A percentile compares a stretch with the other conserved stretches of the same genome.
phyloP scores from a whole-genome alignment of 2,329 filamentous ascomycete species.

The Hypoxylon sp. region DNA sequence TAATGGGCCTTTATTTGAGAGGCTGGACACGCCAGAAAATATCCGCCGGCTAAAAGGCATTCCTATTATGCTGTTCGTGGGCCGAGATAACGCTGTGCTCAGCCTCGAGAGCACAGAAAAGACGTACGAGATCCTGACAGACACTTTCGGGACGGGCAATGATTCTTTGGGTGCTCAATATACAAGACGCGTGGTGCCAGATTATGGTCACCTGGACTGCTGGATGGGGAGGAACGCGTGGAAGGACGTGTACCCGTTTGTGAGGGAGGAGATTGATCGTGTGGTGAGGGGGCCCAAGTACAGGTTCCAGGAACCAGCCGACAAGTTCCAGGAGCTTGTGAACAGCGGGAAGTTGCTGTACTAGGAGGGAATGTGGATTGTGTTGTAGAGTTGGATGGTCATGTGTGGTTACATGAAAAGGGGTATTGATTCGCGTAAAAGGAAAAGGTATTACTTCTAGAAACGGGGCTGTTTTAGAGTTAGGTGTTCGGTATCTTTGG shows the following conservation, averaged over 20 bases:
- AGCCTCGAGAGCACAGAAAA: conserved; percentile 67
- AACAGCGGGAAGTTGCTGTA: conserved; percentile 58
- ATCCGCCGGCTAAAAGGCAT: conserved; percentile 65
- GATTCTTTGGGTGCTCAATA: conserved; percentile 60
- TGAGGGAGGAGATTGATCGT: conserved; percentile 69
- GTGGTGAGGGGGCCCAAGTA: conserved; percentile 62
- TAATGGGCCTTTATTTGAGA: conserved; percentile 64
- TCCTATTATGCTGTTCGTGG: conserved; percentile 70
- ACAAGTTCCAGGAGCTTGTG: conserved; percentile 61
- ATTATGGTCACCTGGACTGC: conserved; percentile 73
- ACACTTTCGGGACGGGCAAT: conserved; percentile 62
- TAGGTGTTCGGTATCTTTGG: neutral
- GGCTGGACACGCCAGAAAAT: conserved; percentile 66
- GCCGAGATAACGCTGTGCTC: conserved; percentile 70
- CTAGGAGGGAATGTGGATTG: conserved; percentile 35
- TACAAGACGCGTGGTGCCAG: conserved; percentile 66
- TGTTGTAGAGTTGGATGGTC: neutral
- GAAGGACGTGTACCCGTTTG: conserved; percentile 71
- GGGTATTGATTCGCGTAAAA: neutral
- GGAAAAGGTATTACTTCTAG: neutral
- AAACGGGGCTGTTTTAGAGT: neutral
- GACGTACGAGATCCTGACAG: conserved; percentile 67
- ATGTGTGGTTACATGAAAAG: neutral
- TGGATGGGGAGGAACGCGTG: conserved; percentile 74
- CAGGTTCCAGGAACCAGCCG: conserved; percentile 60